Evolutionary conservation across 192 early-diverging fungal genomes (phyloP), one percentile per base, ranked within the genome.

Genomic region (Endogone sp.): DNA sequence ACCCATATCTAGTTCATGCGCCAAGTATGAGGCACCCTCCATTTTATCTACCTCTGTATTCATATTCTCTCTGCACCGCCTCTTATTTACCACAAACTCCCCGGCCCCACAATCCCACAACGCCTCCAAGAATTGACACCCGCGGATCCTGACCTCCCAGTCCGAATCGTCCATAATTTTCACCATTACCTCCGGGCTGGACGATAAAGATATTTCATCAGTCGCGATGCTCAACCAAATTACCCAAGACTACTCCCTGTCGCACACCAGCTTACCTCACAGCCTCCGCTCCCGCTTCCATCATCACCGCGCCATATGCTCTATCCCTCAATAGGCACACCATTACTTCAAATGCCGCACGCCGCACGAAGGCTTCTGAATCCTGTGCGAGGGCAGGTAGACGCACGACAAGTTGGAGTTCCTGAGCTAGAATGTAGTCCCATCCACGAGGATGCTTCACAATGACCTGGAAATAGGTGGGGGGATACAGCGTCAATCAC

Each of bases 261-360:
- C 67, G 31, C 59, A 57, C 44, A 62, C 63, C 66, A 64, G 60
- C 73, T 64, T 78, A 69, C 13, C 73, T 69, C 60, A 67, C 68
- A 20, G 75, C 57, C 3, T 56, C 29, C 2, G 63, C 70, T 63
- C 71, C 73, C 54, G 76, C 64, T 13, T 72, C 75, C 68, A 82
- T 72, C 9, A 79, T 24, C 9, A 86, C 68, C n/a, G 76, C 64
- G 20, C 79, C 81, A 29, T 79, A 84, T 54, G 77, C 75, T 29
- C 79, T 76, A 63, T 84, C 71, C 11, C 65, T 67, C 25, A 82
- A 74, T 16, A 86, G 61, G 65, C 79, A 84, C 28, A 67, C 68
- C 70, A 86, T 82, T 4, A 75, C 72, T 55, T 86, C 82, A 63
- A 86, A 69, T 13, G 77, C 76, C 4, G 82, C 79, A 25, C 82